Evolutionary conservation across 1,284 basidiomycete species (phyloP).

Genomic region (Rhizoctonia solani): DNA sequence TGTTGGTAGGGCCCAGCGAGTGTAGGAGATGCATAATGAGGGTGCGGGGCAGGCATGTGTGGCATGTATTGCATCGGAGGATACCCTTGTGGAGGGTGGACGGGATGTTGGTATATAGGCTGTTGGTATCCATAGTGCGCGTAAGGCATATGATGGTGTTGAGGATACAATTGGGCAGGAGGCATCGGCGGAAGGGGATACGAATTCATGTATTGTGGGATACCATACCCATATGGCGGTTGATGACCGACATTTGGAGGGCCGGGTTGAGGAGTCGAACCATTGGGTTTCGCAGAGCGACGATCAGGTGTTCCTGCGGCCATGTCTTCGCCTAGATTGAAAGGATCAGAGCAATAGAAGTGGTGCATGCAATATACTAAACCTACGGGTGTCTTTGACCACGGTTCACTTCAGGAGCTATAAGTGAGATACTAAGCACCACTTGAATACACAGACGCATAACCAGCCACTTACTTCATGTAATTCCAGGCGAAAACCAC

Average conservation of each 20-base stretch:
- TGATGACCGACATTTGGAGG: constrained; percentile 11
- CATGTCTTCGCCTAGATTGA: constrained; percentile 1
- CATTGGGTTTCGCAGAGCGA: constrained; percentile 10
- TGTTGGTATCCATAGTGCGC: constrained; percentile 23
- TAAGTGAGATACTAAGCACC: neutral
- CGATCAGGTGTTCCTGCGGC: constrained; percentile 27
- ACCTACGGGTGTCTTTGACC: constrained; percentile 3
- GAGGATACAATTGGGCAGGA: constrained; percentile 14
- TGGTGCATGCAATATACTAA: neutral
- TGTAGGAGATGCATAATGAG: constrained; percentile 17
- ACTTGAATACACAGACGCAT: neutral
- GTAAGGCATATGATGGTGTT: constrained; percentile 10
- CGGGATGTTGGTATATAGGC: constrained; percentile 15
- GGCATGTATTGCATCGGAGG: constrained; percentile 21
- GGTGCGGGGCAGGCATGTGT: constrained; percentile 17
- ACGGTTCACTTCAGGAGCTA: constrained; percentile 9
- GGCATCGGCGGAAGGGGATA: constrained; percentile 9
- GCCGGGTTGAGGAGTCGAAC: constrained; percentile 20
- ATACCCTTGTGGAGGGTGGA: constrained; percentile 23
- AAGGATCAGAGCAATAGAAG: too few relatives aligned
- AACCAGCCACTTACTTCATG: constrained; percentile 16
- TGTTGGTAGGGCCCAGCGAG: constrained; percentile 14
- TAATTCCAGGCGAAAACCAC: constrained; percentile 34
- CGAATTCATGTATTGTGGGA: constrained; percentile 19
- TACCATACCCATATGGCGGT: constrained; percentile 11